Percentiles rank a stretch among this genome's conserved stretches.
These are phyloP conservation scores for Leptodermis oblonga DNA, from an alignment of 257 asterid species.

Conservation along the genomic window DNA sequence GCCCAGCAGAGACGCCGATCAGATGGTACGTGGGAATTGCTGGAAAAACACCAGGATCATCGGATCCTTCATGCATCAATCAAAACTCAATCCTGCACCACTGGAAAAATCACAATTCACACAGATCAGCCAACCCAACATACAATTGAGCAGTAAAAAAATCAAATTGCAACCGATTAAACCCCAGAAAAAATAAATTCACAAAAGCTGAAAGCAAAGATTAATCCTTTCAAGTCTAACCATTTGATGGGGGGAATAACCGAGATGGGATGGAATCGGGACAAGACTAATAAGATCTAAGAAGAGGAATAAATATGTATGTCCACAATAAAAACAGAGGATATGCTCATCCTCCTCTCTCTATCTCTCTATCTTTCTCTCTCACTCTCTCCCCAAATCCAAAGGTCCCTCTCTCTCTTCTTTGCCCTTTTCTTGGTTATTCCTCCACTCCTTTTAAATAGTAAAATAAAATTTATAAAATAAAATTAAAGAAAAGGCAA, in stretches of 20 bases:
- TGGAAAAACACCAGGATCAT: constrained; percentile 48
- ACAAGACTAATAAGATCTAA: constrained; percentile 66
- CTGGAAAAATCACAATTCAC: constrained; percentile 40
- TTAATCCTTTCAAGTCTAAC: constrained; percentile 30
- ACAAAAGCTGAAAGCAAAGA: not conserved
- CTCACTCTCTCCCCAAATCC: constrained; percentile 41
- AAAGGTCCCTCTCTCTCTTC: constrained; percentile 46
- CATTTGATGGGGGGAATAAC: constrained; percentile 24
- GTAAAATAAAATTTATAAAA: too few species aligned
- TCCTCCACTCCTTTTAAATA: constrained; percentile 55
- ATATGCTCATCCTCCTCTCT: constrained; percentile 56
- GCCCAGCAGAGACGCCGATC: constrained; percentile 54
- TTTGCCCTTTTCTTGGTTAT: constrained; percentile 46
- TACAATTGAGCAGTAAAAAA: not conserved
- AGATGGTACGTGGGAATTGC: constrained; percentile 43
- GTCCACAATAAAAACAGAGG: constrained; percentile 53
- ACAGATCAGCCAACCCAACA: constrained; percentile 47
- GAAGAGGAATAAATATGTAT: constrained; percentile 41
- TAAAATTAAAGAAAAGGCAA: constrained; percentile 34
- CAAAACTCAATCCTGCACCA: constrained; percentile 37
- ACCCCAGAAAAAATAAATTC: not conserved
- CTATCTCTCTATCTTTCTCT: constrained; percentile 37
- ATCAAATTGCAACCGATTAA: constrained; percentile 16
- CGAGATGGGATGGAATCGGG: constrained; percentile 30
- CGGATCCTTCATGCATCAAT: constrained; percentile 67